Evolutionary conservation across 352 stramenopile genomes (phyloP), one percentile per base, ranked within the genome.

Genomic region (Phytophthora citrophthora): DNA sequence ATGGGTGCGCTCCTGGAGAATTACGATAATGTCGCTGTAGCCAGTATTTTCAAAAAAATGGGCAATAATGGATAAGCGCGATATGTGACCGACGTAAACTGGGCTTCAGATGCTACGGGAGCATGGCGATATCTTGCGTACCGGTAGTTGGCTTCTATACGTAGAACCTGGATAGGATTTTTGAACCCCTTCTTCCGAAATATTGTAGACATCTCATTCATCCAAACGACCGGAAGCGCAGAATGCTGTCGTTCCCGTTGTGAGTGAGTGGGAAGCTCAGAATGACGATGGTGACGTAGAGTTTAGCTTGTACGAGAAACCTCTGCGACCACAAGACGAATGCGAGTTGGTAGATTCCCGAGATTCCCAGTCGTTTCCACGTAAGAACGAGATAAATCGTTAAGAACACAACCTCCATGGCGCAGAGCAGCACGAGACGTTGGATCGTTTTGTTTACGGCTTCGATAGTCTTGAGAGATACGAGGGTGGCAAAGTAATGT

Each of bases 231-330:
- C 27, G 31, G 1, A 72, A 64, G 43, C 58, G 51, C 15, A 72
- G 26, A 36, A 76, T 79, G 32, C 58, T 72, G 32, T 74, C 60
- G 32, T 77, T 77, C 26, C 72, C 72, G 18, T 54, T 68, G 47
- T 77, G 68, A 0, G 51, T 58, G 1, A 80, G 56, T 20, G 70
- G 66, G 23, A 78, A 76, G 0, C 55, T 64, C 26, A 76, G 59
- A 11, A 78, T 75, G 26, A 70, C 29, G 16, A 54, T 47, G 1
- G 55, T 65, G 8, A 72, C 29, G 38, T 65, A 61, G 11, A 72
- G 48, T 24, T 78, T 78, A 16, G 52, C 53, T 46, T 78, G 70
- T 1, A 78, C 27, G 1, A 69, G 54, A 6, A 55, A 26, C 20
- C 23, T 18, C 36, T 78, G 65, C 1, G 70, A 68, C 53, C 57